Conservation (phyloP, 306 rosid species). For the Herpetospermum pedunculosum region DNA sequence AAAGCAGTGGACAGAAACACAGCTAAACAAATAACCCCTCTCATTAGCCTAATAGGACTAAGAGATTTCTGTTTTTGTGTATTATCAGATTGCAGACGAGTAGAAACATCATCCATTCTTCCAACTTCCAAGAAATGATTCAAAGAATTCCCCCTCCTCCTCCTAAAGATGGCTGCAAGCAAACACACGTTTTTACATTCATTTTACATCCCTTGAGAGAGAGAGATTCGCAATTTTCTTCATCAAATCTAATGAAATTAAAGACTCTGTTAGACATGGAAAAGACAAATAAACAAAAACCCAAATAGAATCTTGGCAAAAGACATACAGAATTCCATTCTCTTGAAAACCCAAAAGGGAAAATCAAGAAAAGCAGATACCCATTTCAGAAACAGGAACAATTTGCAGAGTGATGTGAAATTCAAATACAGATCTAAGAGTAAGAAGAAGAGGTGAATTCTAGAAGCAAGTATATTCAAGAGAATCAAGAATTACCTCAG, state of each 20-base stretch:
- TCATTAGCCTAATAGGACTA: slow-evolving; percentile 45
- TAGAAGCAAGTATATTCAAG: not conserved
- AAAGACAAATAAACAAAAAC: not conserved
- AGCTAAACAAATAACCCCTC: slow-evolving; percentile 67
- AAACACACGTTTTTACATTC: not conserved
- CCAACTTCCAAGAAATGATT: slow-evolving; percentile 30
- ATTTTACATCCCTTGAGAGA: not conserved
- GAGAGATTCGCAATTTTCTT: slow-evolving; percentile 5
- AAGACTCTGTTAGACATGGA: not conserved
- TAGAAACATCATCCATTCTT: slow-evolving; percentile 56
- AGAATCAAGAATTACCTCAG: not conserved
- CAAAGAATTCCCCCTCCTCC: slow-evolving; percentile 32
- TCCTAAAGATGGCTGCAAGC: slow-evolving; percentile 29
- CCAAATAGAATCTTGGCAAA: not conserved
- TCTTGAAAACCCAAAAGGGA: not conserved
- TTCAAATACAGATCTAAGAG: not conserved
- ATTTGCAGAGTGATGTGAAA: not conserved
- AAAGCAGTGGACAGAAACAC: slow-evolving; percentile 83
- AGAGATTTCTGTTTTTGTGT: slow-evolving; percentile 49
- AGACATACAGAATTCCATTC: not conserved
- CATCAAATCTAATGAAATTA: not conserved
- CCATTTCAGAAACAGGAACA: not conserved
- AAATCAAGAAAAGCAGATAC: not conserved
- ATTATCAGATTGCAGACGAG: slow-evolving; percentile 28
- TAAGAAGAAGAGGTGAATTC: not conserved